phyloP scores from a whole-genome alignment of 768 basidiomycete species.

The Kwoniella bestiolae region DNA sequence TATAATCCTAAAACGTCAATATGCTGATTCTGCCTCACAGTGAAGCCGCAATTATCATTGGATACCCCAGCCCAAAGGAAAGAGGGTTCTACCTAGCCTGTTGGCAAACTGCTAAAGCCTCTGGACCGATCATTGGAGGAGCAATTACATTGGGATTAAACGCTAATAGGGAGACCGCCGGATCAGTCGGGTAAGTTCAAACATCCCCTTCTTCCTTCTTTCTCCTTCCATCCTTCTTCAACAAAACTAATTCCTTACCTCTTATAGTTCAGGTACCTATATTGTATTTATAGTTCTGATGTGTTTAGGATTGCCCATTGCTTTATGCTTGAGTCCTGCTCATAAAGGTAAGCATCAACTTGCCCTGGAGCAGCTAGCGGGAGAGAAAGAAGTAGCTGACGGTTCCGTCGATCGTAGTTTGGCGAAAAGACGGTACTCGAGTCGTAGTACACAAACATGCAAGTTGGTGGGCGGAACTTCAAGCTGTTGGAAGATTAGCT shows the following conservation, averaged over 20 bases:
- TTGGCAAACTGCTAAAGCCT: conserved; percentile 46
- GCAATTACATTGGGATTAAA: conserved; percentile 51
- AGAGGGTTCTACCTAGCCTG: conserved; percentile 45
- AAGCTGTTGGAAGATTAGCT: conserved; percentile 28
- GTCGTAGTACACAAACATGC: conserved; percentile 27
- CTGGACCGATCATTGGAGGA: conserved; percentile 51
- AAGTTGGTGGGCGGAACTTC: conserved; percentile 28
- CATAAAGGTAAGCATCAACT: conserved; percentile 32
- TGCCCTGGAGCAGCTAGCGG: too few relatives aligned
- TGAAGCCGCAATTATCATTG: conserved; percentile 52
- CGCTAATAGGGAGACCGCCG: conserved; percentile 33
- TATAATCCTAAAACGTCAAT: neutral
- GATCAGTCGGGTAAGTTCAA: conserved; percentile 38
- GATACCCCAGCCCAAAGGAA: conserved; percentile 47
- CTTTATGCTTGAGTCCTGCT: conserved; percentile 32
- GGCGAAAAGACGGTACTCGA: conserved; percentile 35
- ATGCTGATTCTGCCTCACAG: conserved; percentile 4
- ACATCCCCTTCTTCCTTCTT: neutral
- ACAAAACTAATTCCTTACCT: neutral
- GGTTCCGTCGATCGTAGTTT: conserved; percentile 20
- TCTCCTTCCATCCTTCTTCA: neutral
- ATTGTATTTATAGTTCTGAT: conserved; percentile 46
- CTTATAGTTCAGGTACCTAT: conserved; percentile 31
- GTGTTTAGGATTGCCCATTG: conserved; percentile 39
- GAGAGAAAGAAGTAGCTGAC: neutral